Evolutionary conservation across 768 basidiomycete genomes (phyloP), one percentile per base, ranked within the genome.

Genomic region (Suillus lakei): DNA sequence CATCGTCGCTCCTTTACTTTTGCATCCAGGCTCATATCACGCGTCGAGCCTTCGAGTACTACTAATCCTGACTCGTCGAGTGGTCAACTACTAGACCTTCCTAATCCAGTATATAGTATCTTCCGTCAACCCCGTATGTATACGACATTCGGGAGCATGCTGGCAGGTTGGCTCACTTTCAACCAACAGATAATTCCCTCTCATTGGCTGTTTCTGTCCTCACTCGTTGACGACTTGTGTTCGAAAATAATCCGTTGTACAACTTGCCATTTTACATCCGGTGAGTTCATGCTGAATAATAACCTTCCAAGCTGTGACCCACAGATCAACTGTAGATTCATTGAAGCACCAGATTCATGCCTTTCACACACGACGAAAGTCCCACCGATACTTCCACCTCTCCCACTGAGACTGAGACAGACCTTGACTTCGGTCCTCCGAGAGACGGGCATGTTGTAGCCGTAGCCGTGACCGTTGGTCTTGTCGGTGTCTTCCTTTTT

Each of bases 401-500:
- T 23, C 67, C 70, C 32, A 64, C 60, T 46, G 23, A 30, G 21
- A 64, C 63, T 32, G 23, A 28, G 18, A 48, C 63, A 2, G 62
- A 23, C 26, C 62, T 64, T 26, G 36, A 63, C 60, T 72, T 74
- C 61, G 30, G 66, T 3, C 15, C 56, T 1, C 74, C 74, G 3
- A 67, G 55, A 12, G 39, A 64, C 9, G 28, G 67, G 0, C 58
- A 69, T 63, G 61, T 71, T 56, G 74, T 69, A 2, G 74, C 73
- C 23, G 68, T 75, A 53, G 74, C 69, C 0, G 61, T 69, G 51
- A 75, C 74, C 5, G 74, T 75, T 30, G 15, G 67, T 9, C 7
- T 74, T 41, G 74, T 75, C 30, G 74, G 73, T 34, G 23, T 76
- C 12, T 23, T 72, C 65, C 67, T 75, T 66, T 67, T 69, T 18